Evolutionary conservation across 306 rosid species (phyloP), one percentile per base, ranked within the genome.

Genomic region (Cucumis sativus): DNA sequence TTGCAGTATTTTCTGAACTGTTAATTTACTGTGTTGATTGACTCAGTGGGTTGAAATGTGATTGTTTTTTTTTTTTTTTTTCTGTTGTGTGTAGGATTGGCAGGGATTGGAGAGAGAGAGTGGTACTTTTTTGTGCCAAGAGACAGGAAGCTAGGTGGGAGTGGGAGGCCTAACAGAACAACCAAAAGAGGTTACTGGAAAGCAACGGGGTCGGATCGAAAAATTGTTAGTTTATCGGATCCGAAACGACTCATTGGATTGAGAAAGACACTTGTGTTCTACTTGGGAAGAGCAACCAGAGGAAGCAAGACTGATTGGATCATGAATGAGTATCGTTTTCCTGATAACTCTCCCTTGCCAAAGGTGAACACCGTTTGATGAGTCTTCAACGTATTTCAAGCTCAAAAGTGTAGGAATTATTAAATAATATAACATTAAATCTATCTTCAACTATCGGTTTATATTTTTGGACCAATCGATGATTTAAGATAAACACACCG

Each of bases 111-210:
- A 10, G 99, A 95, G 77, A 91, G 99, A 70, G 99, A 95, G 66
- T 95, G 99, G 99, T 95, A 95, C 78, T 95, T 95, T 77, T 95
- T 92, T 17, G 99, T 95, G 87, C 99, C 98, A n/a, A 89, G 99
- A 79, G 97, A 95, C 79, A 88, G 88, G 69, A 95, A 89, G 71
- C 97, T 91, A 49, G 97, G 97, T 0, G 90, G 89, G 60, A 96
- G 91, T 1, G 99, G 97, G 76, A 85, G 98, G 86, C 99, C 99
- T 1, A 95, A 92, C 88, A 82, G 99, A 62, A 95, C 99, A 18
- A 95, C 98, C 6, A 87, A 88, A 66, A 95, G 80, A 17, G 99
- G 99, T 71, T 95, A 89, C 54, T 95, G 98, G 99, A 95, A 92
- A 79, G 99, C 99, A 43, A 95, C 99, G 0, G 99, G 99, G 40